Conservation (phyloP, 371 early-diverging fungal genomes). For the Smittium culicis region DNA sequence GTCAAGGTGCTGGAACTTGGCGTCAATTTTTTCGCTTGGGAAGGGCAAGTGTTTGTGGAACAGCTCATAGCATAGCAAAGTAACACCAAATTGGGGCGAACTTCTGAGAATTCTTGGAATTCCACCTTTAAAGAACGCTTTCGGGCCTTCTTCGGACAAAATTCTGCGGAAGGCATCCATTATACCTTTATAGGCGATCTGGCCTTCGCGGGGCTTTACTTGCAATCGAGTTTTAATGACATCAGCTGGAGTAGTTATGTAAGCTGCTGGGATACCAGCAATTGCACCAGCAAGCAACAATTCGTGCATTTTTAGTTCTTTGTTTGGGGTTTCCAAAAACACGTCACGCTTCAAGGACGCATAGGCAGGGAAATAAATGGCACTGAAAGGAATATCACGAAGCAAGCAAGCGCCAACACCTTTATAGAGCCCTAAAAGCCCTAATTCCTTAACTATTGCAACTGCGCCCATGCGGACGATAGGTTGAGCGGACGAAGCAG, state of each 20-base stretch:
- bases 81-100: slow-evolving; percentile 93
- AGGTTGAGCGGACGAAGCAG: slow-evolving; percentile 15
- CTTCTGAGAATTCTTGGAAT: slow-evolving; percentile 69
- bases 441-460: slow-evolving; percentile 79
- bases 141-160: slow-evolving; percentile 75
- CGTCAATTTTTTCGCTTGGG: slow-evolving; percentile 27
- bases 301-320: slow-evolving; percentile 53
- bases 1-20: too few species aligned
- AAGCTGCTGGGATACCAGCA: slow-evolving; percentile 95
- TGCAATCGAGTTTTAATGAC: slow-evolving; percentile 97
- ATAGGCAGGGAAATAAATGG: slow-evolving; percentile 92
- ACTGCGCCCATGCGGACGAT: slow-evolving; percentile 58
- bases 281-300: slow-evolving; percentile 81
- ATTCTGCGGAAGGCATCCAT: slow-evolving; percentile 77
- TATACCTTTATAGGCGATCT: slow-evolving; percentile 67
- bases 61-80: slow-evolving; percentile 83
- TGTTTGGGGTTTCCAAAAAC: slow-evolving; percentile 66
- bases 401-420: slow-evolving; percentile 87
- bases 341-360: slow-evolving; percentile 32
- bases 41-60: slow-evolving; percentile 67
- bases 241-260: slow-evolving; percentile 93
- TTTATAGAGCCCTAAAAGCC: slow-evolving; percentile 86
- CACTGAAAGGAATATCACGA: slow-evolving; percentile 94
- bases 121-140: slow-evolving; percentile 92
- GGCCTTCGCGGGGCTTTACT: slow-evolving; percentile 79